Evolutionary conservation across 495 filamentous ascomycete genomes (phyloP).

Genomic region (Aspergillus avenaceus): DNA sequence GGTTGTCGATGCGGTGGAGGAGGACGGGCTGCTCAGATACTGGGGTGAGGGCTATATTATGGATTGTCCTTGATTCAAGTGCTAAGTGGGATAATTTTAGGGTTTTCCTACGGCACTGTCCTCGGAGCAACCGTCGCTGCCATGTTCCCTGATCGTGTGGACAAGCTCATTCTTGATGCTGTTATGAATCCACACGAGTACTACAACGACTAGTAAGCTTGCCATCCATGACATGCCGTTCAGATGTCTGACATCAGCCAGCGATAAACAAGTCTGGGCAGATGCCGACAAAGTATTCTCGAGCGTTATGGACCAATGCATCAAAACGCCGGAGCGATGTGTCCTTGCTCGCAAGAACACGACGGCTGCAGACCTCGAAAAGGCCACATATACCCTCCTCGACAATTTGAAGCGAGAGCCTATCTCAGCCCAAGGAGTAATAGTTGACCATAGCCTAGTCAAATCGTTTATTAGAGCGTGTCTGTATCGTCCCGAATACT

Average conservation of each 20-base stretch:
- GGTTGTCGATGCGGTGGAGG: conserved; percentile 2
- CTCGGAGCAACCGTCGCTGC: background rate
- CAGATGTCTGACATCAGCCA: background rate
- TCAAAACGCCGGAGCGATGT: conserved; percentile 23
- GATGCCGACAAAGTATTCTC: conserved; percentile 29
- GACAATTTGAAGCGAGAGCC: conserved; percentile 26
- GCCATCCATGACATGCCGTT: background rate
- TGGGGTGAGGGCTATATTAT: background rate
- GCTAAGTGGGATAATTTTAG: no score
- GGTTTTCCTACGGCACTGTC: background rate
- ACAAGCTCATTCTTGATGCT: conserved; percentile 39
- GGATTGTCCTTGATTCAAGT: background rate
- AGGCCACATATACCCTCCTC: conserved; percentile 24
- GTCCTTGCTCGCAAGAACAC: conserved; percentile 21
- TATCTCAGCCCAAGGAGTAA: conserved; percentile 6
- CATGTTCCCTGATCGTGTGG: conserved; percentile 31
- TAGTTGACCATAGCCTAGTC: conserved; percentile 22
- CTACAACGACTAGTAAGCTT: conserved; percentile 21
- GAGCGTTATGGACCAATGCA: conserved; percentile 25
- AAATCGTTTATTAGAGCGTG: conserved; percentile 16
- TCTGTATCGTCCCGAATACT: conserved; percentile 20
- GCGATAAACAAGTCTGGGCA: conserved; percentile 16
- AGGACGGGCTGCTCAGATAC: background rate
- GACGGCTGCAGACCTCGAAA: conserved; percentile 30
- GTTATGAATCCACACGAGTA: conserved; percentile 41